These are phyloP conservation scores for Melampsora larici-populina DNA, from an alignment of 1,284 basidiomycete species.

Conservation along the genomic window DNA sequence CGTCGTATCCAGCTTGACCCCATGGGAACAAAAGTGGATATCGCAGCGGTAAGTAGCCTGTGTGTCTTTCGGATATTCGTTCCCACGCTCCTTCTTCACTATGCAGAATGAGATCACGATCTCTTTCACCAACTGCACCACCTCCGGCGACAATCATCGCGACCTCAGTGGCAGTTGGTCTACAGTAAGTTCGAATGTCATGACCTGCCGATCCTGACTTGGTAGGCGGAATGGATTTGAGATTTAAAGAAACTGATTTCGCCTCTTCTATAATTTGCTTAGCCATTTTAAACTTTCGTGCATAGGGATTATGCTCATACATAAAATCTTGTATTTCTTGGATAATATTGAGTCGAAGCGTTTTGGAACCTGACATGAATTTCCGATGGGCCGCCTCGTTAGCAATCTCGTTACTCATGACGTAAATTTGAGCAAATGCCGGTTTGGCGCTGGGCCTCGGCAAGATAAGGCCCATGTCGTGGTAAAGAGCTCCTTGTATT, in stretches of 20 bases:
- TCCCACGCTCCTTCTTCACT: background rate
- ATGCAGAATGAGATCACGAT: background rate
- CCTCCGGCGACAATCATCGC: background rate
- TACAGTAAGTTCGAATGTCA: background rate
- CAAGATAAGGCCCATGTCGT: background rate
- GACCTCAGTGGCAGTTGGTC: background rate
- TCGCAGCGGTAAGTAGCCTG: background rate
- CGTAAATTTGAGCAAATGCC: no score
- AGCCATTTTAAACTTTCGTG: background rate
- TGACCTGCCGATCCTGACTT: background rate
- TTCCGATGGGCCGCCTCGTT: background rate
- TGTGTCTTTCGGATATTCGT: background rate
- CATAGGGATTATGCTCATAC: no score
- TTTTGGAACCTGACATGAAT: background rate
- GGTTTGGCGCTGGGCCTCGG: background rate
- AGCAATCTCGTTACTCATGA: background rate
- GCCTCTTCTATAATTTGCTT: background rate
- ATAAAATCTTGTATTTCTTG: no score
- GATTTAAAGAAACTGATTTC: background rate
- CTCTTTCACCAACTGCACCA: background rate
- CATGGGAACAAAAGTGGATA: constrained; percentile 2
- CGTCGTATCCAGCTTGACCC: background rate
- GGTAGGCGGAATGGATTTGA: background rate
- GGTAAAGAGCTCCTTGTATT: background rate
- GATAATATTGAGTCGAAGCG: no score